These are phyloP conservation scores for Naganishia albida DNA, from an alignment of 1,284 basidiomycete genomes.

Conservation along the genomic window DNA sequence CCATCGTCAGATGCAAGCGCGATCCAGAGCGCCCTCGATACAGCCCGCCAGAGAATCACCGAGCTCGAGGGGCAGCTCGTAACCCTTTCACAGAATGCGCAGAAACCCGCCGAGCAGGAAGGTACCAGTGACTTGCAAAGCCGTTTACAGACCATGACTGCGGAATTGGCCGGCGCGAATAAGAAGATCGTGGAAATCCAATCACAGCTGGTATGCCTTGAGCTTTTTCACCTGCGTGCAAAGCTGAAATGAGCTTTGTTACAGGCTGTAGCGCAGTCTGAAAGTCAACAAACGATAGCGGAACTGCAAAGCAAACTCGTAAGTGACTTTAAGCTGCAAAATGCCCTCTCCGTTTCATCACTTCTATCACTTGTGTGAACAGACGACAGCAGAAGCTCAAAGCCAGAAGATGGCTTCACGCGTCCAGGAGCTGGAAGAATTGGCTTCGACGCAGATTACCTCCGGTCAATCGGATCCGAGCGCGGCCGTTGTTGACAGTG, in stretches of 20 bases:
- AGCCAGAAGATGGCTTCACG: slow-evolving; percentile 1
- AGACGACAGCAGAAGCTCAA: slow-evolving; percentile 1
- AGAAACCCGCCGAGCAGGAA: not conserved
- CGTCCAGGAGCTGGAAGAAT: slow-evolving; percentile 13
- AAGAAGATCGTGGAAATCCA: slow-evolving; percentile 13
- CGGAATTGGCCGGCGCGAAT: slow-evolving; percentile 10
- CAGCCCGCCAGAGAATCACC: slow-evolving; percentile 6
- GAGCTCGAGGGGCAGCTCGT: slow-evolving; percentile 25
- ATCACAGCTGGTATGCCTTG: slow-evolving; percentile 2
- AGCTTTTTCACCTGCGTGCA: not conserved
- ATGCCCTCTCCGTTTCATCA: not conserved
- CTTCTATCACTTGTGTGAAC: not conserved
- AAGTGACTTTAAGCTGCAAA: not conserved
- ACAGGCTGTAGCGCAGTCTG: not conserved
- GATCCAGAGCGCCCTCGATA: slow-evolving; percentile 14
- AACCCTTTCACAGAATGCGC: not conserved
- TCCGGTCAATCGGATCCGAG: not conserved
- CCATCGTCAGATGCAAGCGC: not conserved
- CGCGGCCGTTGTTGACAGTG: not conserved
- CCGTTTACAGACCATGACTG: not conserved
- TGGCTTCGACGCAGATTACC: not conserved
- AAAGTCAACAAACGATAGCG: slow-evolving; percentile 9
- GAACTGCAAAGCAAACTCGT: slow-evolving; percentile 1
- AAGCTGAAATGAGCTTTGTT: not conserved
- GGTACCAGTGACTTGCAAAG: not conserved